Percentiles rank a stretch among this genome's conserved stretches.
Evolutionary conservation across 2,329 filamentous ascomycete species (phyloP).

Genomic region (Tolypocladium guangdongense): DNA sequence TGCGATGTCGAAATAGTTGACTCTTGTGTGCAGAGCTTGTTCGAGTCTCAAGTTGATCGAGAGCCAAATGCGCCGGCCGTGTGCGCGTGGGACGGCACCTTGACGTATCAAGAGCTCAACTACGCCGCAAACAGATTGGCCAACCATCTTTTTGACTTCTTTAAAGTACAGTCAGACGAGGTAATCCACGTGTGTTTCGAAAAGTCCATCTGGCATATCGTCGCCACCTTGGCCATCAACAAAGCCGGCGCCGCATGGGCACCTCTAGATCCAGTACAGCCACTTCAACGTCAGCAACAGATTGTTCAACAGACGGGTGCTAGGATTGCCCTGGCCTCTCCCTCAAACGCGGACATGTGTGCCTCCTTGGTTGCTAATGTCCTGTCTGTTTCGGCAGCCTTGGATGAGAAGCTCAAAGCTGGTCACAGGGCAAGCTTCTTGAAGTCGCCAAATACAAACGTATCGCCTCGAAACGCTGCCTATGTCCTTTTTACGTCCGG

Average conservation of each 20-base stretch:
- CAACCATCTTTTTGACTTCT: slow-evolving; percentile 13
- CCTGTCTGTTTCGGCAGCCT: neutral
- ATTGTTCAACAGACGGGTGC: slow-evolving; percentile 2
- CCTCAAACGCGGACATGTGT: neutral
- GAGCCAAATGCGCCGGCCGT: no score
- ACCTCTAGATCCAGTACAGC: slow-evolving; percentile 2
- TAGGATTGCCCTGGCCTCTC: neutral
- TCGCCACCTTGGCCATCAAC: slow-evolving; percentile 5
- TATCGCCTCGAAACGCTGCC: neutral
- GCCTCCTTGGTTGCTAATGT: neutral
- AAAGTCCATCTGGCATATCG: slow-evolving; percentile 3
- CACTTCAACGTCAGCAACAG: neutral
- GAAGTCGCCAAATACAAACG: neutral
- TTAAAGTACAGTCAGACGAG: neutral
- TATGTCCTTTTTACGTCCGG: no score
- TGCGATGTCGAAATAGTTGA: no score
- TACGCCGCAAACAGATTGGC: slow-evolving; percentile 29
- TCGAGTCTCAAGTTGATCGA: neutral
- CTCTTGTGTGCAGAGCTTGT: no score
- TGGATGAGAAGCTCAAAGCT: neutral
- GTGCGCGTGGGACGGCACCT: no score
- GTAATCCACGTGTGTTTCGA: slow-evolving; percentile 6
- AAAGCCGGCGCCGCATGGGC: slow-evolving; percentile 6
- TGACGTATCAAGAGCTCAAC: no score
- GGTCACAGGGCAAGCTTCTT: neutral